Evolutionary conservation across 2,329 filamentous ascomycete species (phyloP).

Genomic region (Plectosphaerella cucumerina): DNA sequence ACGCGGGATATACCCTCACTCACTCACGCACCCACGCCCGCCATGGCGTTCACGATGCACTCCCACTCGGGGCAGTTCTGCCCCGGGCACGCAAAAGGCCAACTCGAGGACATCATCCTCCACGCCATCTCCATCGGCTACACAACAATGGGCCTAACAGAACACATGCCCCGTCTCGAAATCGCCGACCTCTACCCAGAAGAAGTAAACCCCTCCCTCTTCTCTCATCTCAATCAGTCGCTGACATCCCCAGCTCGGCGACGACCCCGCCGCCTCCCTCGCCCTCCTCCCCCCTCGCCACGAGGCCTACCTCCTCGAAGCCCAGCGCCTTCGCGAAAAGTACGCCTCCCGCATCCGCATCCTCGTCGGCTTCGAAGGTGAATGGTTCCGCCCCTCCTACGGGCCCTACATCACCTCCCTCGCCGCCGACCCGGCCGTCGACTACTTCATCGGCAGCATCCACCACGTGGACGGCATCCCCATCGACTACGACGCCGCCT

Average conservation of each 20-base stretch:
- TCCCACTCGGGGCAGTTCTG: slow-evolving; percentile 98
- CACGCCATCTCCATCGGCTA: slow-evolving; percentile 75
- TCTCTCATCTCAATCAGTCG: not conserved
- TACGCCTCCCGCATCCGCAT: slow-evolving; percentile 72
- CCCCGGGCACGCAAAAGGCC: slow-evolving; percentile 78
- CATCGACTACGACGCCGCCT: slow-evolving; percentile 75
- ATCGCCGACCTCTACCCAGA: slow-evolving; percentile 83
- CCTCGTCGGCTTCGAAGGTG: slow-evolving; percentile 85
- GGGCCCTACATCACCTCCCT: slow-evolving; percentile 53
- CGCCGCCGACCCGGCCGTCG: slow-evolving; percentile 59
- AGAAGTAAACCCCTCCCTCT: slow-evolving; percentile 51
- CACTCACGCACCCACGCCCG: slow-evolving; percentile 4
- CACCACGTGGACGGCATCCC: slow-evolving; percentile 85
- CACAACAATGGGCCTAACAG: slow-evolving; percentile 80
- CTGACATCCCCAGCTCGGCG: slow-evolving; percentile 37
- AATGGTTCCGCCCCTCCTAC: slow-evolving; percentile 78
- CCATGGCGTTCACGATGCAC: slow-evolving; percentile 96
- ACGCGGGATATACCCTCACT: not conserved
- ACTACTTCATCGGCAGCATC: slow-evolving; percentile 90
- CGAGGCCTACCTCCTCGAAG: slow-evolving; percentile 71
- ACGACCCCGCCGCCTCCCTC: slow-evolving; percentile 43
- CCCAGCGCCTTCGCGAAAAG: slow-evolving; percentile 62
- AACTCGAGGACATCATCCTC: slow-evolving; percentile 77
- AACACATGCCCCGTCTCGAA: slow-evolving; percentile 85
- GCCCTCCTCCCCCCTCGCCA: slow-evolving; percentile 51